Percentiles rank a stretch among this genome's conserved stretches.
These are phyloP conservation scores for Anthoceros angustus DNA, from an alignment of 225 moss, liverwort and hornwort genomes.

Conservation along the genomic window DNA sequence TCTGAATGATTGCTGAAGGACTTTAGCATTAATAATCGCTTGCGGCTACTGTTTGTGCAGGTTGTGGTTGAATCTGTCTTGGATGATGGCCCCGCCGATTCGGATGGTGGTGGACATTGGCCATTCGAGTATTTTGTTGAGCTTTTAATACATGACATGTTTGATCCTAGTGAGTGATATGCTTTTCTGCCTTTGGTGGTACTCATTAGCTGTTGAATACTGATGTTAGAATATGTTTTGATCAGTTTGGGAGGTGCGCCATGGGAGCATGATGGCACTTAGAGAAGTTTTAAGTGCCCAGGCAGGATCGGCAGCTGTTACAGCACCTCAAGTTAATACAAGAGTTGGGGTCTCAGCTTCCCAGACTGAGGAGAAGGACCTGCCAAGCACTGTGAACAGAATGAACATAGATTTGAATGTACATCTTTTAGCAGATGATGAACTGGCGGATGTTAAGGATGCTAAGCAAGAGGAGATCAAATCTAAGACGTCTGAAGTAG, in stretches of 20 bases:
- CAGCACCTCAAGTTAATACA: slow-evolving; percentile 22
- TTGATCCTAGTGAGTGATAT: slow-evolving; percentile 50
- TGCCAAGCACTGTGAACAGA: background rate
- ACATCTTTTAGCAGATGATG: background rate
- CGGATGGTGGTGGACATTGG: slow-evolving; percentile 60
- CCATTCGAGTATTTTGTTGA: slow-evolving; percentile 78
- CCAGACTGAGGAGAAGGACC: slow-evolving; percentile 2
- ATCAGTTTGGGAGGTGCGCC: slow-evolving; percentile 87
- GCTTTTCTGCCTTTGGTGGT: background rate
- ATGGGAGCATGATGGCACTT: slow-evolving; percentile 87
- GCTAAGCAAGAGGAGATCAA: background rate
- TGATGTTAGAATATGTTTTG: background rate
- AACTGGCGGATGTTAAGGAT: background rate
- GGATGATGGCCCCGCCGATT: slow-evolving; percentile 55
- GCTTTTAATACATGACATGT: slow-evolving; percentile 78
- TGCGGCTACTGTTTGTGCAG: slow-evolving; percentile 24
- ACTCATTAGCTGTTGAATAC: background rate
- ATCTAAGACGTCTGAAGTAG: too few species aligned
- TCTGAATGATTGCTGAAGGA: background rate
- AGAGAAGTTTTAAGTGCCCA: slow-evolving; percentile 79
- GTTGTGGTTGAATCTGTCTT: slow-evolving; percentile 66
- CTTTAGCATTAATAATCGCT: too few species aligned
- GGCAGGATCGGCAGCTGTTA: slow-evolving; percentile 79
- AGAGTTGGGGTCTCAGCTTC: slow-evolving; percentile 10
- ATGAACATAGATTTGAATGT: background rate